Evolutionary conservation across 2,329 filamentous ascomycete species (phyloP), one percentile per base, ranked within the genome.

Genomic region (Monilinia vaccinii-corymbosi): DNA sequence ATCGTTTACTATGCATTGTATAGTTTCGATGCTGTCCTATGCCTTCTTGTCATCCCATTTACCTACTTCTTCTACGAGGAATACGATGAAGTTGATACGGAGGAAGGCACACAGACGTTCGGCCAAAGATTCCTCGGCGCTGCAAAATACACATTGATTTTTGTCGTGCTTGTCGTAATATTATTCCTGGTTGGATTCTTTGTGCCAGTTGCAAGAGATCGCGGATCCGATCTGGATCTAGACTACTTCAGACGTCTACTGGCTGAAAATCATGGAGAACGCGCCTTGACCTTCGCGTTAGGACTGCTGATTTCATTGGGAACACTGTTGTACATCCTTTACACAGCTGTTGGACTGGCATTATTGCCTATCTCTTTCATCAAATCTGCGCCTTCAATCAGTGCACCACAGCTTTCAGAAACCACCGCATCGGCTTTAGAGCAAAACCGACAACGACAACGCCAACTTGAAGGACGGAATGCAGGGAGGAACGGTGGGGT

Each of bases 31-130:
- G 89, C 91, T 1, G 73, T 97, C 7, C 82, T 99, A 13, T 99
- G 94, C 71, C 79, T 99, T 49, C 73, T 97, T 21, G 82, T 96
- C 48, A 88, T 97, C 23, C 94, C 94, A 0, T 99, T 99, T 71
- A 88, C 92, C 51, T 99, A 99, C 77, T 99, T 99, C 73, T 97
- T 88, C 85, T 94, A 96, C 70, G 94, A 99, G 73, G 94, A 97
- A 74, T 96, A 96, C 66, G 93, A 97, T 69, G 91, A 97, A 75
- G 86, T 93, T 23, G 91, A 91, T 63, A 81, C 87, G 38, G 89
- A 96, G 68, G 83, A 89, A 62, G 89, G 90, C 36, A 84, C 83
- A 34, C 86, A 92, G 71, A 87, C 88, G 2, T 74, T 87, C 61
- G 80, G 79, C 8, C 82, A 84, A 69, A 83, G 91, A 58, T 81